A percentile compares a stretch with the other conserved stretches of the same genome.
Evolutionary conservation across 768 basidiomycete genomes (phyloP).

Genomic region (Mycena maculata): DNA sequence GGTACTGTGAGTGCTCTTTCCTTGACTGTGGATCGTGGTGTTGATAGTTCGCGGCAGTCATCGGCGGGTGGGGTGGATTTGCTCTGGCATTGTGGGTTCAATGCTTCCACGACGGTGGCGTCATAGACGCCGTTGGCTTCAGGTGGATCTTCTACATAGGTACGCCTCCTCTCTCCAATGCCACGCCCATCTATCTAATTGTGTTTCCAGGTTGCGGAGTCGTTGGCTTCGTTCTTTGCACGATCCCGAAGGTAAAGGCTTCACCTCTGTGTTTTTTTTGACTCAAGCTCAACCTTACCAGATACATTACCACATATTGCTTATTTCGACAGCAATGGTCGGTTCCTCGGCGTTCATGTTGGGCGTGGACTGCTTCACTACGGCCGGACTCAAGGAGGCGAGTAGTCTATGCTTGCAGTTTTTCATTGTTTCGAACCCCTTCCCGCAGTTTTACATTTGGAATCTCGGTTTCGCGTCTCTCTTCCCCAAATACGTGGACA

Average conservation of each 20-base stretch:
- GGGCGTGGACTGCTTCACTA: conserved; percentile 94
- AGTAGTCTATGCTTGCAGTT: conserved; percentile 37
- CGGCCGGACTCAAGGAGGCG: conserved; percentile 93
- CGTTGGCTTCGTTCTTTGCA: conserved; percentile 84
- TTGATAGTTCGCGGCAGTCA: conserved; percentile 38
- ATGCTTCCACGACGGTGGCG: conserved; percentile 83
- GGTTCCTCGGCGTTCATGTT: conserved; percentile 92
- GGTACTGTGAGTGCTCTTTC: conserved; percentile 61
- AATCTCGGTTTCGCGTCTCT: conserved; percentile 88
- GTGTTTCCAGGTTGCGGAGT: conserved; percentile 70
- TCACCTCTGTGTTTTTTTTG: conserved; percentile 25
- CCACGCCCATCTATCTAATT: conserved; percentile 35
- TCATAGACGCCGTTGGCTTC: conserved; percentile 80
- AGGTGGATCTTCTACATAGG: conserved; percentile 94
- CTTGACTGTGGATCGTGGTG: background rate
- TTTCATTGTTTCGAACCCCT: conserved; percentile 26
- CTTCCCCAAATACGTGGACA: conserved; percentile 79
- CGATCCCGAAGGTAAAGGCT: conserved; percentile 73
- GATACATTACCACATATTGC: conserved; percentile 88
- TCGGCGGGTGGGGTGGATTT: conserved; percentile 89
- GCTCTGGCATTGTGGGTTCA: conserved; percentile 90
- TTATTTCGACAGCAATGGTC: conserved; percentile 89
- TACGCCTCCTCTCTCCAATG: conserved; percentile 44
- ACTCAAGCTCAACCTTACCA: conserved; percentile 39
- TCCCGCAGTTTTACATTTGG: conserved; percentile 89